Base-by-base conservation (phyloP, 805 yeast genomes). In the Grigorovia transvaalensis region DNA sequence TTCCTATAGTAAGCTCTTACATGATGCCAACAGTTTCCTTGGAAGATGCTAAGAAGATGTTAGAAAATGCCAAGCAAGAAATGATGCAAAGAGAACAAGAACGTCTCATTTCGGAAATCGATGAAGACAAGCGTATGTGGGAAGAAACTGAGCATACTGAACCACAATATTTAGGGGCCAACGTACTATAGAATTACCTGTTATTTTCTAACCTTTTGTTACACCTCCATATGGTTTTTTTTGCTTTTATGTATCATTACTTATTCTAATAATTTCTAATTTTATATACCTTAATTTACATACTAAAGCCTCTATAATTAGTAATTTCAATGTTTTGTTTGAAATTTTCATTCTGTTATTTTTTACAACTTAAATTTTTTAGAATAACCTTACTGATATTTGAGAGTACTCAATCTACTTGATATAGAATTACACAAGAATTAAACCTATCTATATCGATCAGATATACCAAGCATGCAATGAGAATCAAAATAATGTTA, bases 1-100 rank as follows among this genome's bases (percentile, higher is more conserved):
- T 86, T 15, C 97, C 99, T 0, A 91, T 88, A 1, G 83, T 90
- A 7, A 84, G 95, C 51, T 85, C 96, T n/a, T 90, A 96, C 67
- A 84, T 85, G 13, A 88, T 97, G 0, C 97, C 98, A 19, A 90
- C 98, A 0, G 88, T 93, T 9, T 82, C 96, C 11, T 72, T 93
- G 55, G 80, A 81, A 47, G 82, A 80, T 59, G 99, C 99, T 0
- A 95, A 89, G 67, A 95, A 83, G 59, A 68, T 93, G 66, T 73
- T 88, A 60, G 81, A 86, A 2, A 85, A 83, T 55, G 93, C 96
- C 0, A 76, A 93, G 62, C 91, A 84, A 60, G 85, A 79, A 56
- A 80, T 86, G 2, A 76, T 74, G 56, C 59, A 74, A 48, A 79
- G 81, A 74, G 69, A 78, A 73, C 63, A 75, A 62, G 63, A 76